phyloP scores from a whole-genome alignment of 495 filamentous ascomycete genomes.

The Penicillium cosmopolitanum region DNA sequence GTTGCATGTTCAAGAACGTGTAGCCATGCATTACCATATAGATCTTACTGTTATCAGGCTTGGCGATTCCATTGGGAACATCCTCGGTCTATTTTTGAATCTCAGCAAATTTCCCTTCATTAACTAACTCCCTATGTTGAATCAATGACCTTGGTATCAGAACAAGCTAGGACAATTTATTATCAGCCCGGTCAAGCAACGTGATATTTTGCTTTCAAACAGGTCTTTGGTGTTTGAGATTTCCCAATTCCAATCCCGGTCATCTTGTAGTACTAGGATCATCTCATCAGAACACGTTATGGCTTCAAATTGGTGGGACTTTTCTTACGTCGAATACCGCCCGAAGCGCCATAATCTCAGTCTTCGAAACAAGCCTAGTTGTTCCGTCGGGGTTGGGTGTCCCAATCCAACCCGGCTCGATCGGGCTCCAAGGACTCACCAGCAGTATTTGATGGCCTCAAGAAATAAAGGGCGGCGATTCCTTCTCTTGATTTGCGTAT shows the following conservation, averaged over 20 bases:
- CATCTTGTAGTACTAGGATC: background rate
- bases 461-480: background rate
- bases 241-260: background rate
- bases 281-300: background rate
- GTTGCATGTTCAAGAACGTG: background rate
- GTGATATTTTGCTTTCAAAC: background rate
- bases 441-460: background rate
- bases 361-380: background rate
- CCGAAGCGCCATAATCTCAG: background rate
- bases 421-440: background rate
- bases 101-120: no score
- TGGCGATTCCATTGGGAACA: no score
- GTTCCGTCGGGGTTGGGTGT: background rate
- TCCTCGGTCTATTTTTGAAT: no score
- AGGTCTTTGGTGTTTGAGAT: background rate
- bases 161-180: background rate
- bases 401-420: background rate
- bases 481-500: background rate
- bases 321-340: background rate
- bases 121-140: no score
- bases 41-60: no score
- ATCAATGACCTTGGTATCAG: no score
- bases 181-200: background rate
- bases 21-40: no score
- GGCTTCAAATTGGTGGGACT: background rate